phyloP scores from a whole-genome alignment of 805 yeast species.

The Metschnikowia chrysomelidarum region DNA sequence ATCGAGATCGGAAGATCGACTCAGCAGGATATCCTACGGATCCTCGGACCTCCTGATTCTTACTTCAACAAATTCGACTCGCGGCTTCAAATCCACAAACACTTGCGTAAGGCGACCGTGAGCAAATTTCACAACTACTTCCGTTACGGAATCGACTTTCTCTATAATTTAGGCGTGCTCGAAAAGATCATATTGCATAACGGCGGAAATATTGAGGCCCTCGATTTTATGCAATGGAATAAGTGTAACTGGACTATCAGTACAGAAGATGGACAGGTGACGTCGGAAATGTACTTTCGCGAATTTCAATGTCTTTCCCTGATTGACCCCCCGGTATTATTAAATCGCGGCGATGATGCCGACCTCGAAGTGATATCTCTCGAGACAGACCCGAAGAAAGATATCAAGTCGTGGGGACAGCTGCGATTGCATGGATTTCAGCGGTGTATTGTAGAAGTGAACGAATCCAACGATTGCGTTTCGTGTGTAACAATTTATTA shows the following conservation, averaged over 20 bases:
- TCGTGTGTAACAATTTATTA: constrained; percentile 38
- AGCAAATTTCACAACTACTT: constrained; percentile 56
- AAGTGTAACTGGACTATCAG: constrained; percentile 44
- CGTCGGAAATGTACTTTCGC: constrained; percentile 31
- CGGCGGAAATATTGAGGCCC: constrained; percentile 49
- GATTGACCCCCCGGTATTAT: constrained; percentile 30
- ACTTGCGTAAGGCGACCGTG: constrained; percentile 16
- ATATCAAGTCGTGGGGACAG: constrained; percentile 42
- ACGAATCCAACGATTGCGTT: constrained; percentile 35
- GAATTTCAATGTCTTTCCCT: constrained; percentile 21
- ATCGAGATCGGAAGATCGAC: constrained; percentile 41
- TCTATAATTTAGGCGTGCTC: constrained; percentile 47
- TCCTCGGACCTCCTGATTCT: constrained; percentile 59
- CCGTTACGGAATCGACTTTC: constrained; percentile 51
- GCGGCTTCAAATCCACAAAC: constrained; percentile 41
- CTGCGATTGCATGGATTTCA: constrained; percentile 39
- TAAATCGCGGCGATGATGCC: constrained; percentile 34
- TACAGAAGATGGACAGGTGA: constrained; percentile 11
- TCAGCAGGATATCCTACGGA: constrained; percentile 47
- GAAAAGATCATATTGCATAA: constrained; percentile 50
- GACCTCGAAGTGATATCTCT: constrained; percentile 34
- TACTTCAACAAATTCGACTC: constrained; percentile 46
- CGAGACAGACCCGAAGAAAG: constrained; percentile 12
- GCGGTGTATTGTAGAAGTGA: constrained; percentile 43
- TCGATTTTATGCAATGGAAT: constrained; percentile 55